These are phyloP conservation scores for Knoxdaviesia proteae DNA, from an alignment of 2,329 filamentous ascomycete species.

Conservation along the genomic window DNA sequence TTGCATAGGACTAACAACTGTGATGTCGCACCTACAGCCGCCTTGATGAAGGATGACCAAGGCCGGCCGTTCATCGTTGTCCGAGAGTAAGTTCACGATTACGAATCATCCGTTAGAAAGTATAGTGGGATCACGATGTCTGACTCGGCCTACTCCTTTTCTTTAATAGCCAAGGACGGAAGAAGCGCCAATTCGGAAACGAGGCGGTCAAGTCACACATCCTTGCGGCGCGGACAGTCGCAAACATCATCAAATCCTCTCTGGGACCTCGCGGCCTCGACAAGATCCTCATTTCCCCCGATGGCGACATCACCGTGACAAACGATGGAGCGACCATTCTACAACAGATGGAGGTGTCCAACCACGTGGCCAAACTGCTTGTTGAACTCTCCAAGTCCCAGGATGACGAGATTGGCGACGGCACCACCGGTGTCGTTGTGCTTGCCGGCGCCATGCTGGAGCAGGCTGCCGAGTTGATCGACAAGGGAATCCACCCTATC, in stretches of 20 bases:
- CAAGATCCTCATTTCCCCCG: slow-evolving; percentile 96
- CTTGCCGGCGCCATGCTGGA: slow-evolving; percentile 85
- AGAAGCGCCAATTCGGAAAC: slow-evolving; percentile 90
- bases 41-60: slow-evolving; percentile 88
- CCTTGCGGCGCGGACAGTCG: slow-evolving; percentile 82
- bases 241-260: slow-evolving; percentile 94
- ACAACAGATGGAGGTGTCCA: slow-evolving; percentile 95
- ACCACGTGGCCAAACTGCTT: slow-evolving; percentile 91
- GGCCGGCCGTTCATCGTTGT: slow-evolving; percentile 96
- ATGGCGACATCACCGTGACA: slow-evolving; percentile 97
- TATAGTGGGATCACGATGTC: too few species aligned
- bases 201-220: slow-evolving; percentile 98
- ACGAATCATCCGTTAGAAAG: too few species aligned
- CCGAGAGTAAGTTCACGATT: slow-evolving; percentile 52
- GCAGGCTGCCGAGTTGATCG: slow-evolving; percentile 91
- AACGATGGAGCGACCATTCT: slow-evolving; percentile 98
- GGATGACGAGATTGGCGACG: slow-evolving; percentile 96
- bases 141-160: neutral
- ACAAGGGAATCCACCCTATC: slow-evolving; percentile 99
- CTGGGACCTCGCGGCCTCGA: slow-evolving; percentile 88
- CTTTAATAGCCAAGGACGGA: slow-evolving; percentile 64
- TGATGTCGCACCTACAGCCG: slow-evolving; percentile 19
- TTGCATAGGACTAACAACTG: slow-evolving; percentile 4
- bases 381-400: slow-evolving; percentile 97
- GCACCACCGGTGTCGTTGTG: slow-evolving; percentile 93